These are phyloP conservation scores for Picea engelmannii DNA, from an alignment of 83 land plant species.

Conservation along the genomic window DNA sequence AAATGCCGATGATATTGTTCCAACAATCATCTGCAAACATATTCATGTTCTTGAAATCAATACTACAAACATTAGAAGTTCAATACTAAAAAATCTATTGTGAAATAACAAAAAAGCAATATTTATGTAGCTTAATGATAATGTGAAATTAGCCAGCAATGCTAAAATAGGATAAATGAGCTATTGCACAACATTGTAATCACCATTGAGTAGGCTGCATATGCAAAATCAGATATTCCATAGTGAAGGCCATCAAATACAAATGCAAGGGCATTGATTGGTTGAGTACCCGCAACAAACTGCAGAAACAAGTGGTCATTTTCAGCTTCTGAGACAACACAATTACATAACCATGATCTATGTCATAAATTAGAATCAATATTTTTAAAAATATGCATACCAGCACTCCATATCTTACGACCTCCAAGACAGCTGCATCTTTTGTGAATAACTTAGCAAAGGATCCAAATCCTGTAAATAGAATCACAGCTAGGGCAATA, in stretches of 20 bases:
- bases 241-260: constrained; percentile 91
- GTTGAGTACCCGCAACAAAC: constrained; percentile 91
- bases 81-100: not conserved
- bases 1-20: constrained; percentile 70
- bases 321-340: not conserved
- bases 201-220: constrained; percentile 89
- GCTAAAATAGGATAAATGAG: not conserved
- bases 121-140: not conserved
- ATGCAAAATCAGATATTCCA: constrained; percentile 88
- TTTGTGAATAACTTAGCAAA: constrained; percentile 71
- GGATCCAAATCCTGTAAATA: constrained; percentile 54
- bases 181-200: not conserved
- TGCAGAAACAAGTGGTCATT: constrained; percentile 22
- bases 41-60: constrained; percentile 9
- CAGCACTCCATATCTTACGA: constrained; percentile 56
- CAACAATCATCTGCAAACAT: constrained; percentile 64
- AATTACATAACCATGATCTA: not conserved
- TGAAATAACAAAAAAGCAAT: not conserved
- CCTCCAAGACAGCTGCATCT: constrained; percentile 60
- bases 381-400: constrained; percentile 30
- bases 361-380: not conserved
- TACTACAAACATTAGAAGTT: not conserved
- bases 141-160: not conserved
- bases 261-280: constrained; percentile 86
- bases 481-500: constrained; percentile 44